Base-by-base conservation (phyloP, 495 filamentous ascomycete genomes). In the Neurospora sp. region DNA sequence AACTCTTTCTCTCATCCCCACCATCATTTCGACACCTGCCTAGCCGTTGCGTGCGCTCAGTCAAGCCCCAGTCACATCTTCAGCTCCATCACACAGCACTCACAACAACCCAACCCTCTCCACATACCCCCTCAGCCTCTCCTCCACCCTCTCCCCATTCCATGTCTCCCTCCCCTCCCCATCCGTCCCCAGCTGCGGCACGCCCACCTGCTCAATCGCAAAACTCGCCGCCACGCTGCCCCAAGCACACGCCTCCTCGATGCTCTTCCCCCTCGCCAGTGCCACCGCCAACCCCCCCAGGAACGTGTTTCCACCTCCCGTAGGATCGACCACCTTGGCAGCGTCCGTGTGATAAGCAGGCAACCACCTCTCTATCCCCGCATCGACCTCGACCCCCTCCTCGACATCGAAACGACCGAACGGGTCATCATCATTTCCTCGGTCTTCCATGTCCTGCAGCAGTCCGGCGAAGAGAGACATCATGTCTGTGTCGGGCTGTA, bases 301-400 rank as follows among this genome's bases (percentile, higher is more conserved):
- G 77, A 97, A 99, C 0, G 91, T 90, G 80, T 99, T 99, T 0
- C 96, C 96, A 27, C 94, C 96, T n/a, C 96, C 96, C 0, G 96
- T 99, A 1, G 95, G 94, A 80, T 99, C 96, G 18, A 96, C 83
- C 8, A 98, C 93, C 70, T 85, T 86, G 4, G 18, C 37, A 14
- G 45, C 2, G 47, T 71, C 22, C 45, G 80, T 69, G 71, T 87
- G 85, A 74, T 85, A 89, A 0, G 88, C 84, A 10, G 88, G 87
- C 22, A 90, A 73, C 88, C 88, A 90, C 41, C 78, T 81, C 79
- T 86, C 86, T 8, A 87, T 71, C n/a, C 87, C 86, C 0, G 84
- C 82, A 70, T 87, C 86, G 47, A 86, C 81, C 53, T 65, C 53
- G 22, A 65, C 9, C 27, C 22, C 53, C 14, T 61, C 53, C 20